Conservation (phyloP, 768 basidiomycete genomes). For the Rhizopogon vinicolor region DNA sequence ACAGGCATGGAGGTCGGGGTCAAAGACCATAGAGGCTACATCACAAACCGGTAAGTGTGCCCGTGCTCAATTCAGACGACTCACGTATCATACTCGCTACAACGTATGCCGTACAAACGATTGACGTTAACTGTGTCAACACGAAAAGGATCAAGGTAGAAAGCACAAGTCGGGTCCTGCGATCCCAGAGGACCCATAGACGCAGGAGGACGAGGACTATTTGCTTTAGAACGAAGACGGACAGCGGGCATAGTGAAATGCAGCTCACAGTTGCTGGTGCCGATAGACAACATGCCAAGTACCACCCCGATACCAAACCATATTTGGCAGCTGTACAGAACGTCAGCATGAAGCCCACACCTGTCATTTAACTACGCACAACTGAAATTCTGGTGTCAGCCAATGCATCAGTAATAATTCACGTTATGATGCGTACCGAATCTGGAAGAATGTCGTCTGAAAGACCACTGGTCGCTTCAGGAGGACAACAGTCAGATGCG, state of each 20-base stretch:
- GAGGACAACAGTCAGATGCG: neutral
- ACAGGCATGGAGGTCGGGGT: constrained; percentile 15
- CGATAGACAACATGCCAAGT: constrained; percentile 32
- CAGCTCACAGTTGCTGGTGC: constrained; percentile 31
- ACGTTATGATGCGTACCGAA: neutral
- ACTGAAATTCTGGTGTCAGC: neutral
- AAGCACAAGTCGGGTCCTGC: constrained; percentile 20
- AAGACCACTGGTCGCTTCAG: constrained; percentile 19
- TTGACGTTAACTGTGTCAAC: constrained; percentile 21
- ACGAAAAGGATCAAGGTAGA: constrained; percentile 25
- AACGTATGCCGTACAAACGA: constrained; percentile 21
- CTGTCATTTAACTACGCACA: neutral
- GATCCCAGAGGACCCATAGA: constrained; percentile 34
- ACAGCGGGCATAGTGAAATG: neutral
- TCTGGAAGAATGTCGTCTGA: constrained; percentile 6
- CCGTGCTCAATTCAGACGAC: neutral
- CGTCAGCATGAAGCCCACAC: neutral
- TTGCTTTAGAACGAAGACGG: neutral
- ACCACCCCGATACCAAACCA: constrained; percentile 14
- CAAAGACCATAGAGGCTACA: constrained; percentile 14
- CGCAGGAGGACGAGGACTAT: constrained; percentile 36
- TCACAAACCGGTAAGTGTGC: neutral
- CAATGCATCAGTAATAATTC: neutral
- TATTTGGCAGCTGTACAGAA: constrained; percentile 18
- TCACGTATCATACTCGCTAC: constrained; percentile 24